Conservation (phyloP, 2,329 filamentous ascomycete species). For the Penicillium corylophilum region DNA sequence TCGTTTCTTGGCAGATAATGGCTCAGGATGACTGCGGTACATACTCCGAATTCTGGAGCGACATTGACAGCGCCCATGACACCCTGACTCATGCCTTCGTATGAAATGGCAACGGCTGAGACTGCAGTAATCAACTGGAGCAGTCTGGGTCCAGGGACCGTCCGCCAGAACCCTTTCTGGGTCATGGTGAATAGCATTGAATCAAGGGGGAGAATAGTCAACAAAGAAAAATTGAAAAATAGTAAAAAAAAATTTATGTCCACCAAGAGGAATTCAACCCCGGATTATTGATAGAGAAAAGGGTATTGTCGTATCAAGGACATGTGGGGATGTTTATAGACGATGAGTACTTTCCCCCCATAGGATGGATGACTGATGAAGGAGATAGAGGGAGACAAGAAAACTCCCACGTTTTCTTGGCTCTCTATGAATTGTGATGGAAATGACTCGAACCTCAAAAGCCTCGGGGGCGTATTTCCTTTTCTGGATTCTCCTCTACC, state of each 20-base stretch:
- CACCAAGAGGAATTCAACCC: not conserved
- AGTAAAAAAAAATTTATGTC: not conserved
- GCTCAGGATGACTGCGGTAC: slow-evolving; percentile 1
- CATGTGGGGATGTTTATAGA: slow-evolving; percentile 6
- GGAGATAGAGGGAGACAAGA: not conserved
- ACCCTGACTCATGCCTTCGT: slow-evolving; percentile 19
- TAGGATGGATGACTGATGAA: not conserved
- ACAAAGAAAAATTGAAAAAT: not conserved
- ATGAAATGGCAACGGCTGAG: slow-evolving; percentile 19
- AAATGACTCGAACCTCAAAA: not conserved
- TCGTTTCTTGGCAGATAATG: not conserved
- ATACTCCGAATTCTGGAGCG: slow-evolving; percentile 30
- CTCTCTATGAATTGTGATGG: not conserved
- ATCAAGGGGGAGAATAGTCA: not conserved
- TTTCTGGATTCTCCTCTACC: not conserved
- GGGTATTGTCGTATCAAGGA: slow-evolving; percentile 1
- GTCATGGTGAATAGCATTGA: slow-evolving; percentile 2
- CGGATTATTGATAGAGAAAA: not conserved
- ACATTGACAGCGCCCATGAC: slow-evolving; percentile 39
- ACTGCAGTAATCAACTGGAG: slow-evolving; percentile 10
- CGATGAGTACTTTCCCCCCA: not conserved
- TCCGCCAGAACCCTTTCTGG: slow-evolving; percentile 3
- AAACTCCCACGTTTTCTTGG: not conserved
- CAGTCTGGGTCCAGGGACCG: slow-evolving; percentile 5
- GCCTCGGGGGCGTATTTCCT: slow-evolving; percentile 1